A percentile compares a stretch with the other conserved stretches of the same genome.
phyloP scores from a whole-genome alignment of 1,139 yeast genomes.

The Protomyces arabidopsidicola region DNA sequence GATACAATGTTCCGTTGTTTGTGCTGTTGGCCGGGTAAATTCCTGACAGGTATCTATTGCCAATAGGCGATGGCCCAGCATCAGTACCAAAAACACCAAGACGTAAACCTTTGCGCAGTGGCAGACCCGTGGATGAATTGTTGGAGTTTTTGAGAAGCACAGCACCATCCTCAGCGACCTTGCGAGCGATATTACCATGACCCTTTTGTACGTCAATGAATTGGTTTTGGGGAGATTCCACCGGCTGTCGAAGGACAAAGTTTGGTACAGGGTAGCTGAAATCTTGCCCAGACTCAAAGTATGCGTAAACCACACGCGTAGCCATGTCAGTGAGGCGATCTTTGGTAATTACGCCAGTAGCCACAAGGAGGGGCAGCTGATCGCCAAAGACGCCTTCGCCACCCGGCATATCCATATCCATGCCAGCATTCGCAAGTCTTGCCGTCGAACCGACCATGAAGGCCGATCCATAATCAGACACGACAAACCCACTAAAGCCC shows the following conservation, averaged over 20 bases:
- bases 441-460: constrained; percentile 60
- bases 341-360: constrained; percentile 54
- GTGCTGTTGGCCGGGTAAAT: constrained; percentile 37
- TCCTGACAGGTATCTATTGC: constrained; percentile 35
- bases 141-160: constrained; percentile 54
- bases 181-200: constrained; percentile 46
- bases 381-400: constrained; percentile 53
- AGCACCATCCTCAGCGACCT: constrained; percentile 50
- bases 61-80: constrained; percentile 37
- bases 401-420: constrained; percentile 68
- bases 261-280: background rate
- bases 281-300: constrained; percentile 41
- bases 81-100: constrained; percentile 46
- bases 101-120: constrained; percentile 47
- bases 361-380: constrained; percentile 51
- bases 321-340: constrained; percentile 60
- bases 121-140: constrained; percentile 46
- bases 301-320: constrained; percentile 55
- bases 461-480: constrained; percentile 51
- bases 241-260: background rate
- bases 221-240: constrained; percentile 37
- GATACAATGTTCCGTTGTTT: constrained; percentile 12
- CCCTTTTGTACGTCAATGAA: constrained; percentile 51
- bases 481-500: constrained; percentile 63
- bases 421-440: constrained; percentile 54